Evolutionary conservation across 2,329 filamentous ascomycete genomes (phyloP).

Genomic region (Zymoseptoria brevis): DNA sequence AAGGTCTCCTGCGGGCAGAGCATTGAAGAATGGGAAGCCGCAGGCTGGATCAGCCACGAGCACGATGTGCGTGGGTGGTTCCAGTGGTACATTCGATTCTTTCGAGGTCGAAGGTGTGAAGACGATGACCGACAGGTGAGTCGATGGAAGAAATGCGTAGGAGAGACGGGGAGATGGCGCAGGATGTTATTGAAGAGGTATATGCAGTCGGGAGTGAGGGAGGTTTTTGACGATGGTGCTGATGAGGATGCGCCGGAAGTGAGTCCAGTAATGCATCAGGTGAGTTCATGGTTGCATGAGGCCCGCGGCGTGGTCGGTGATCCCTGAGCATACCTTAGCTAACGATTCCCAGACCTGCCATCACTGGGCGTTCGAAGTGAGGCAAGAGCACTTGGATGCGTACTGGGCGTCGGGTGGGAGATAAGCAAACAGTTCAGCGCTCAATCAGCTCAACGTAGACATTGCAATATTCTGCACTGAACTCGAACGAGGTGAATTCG

Average conservation of each 20-base stretch:
- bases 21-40: slow-evolving; percentile 49
- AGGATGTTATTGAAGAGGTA: slow-evolving; percentile 47
- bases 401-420: slow-evolving; percentile 33
- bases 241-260: slow-evolving; percentile 38
- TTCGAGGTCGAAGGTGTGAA: slow-evolving; percentile 42
- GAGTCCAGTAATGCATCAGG: slow-evolving; percentile 46
- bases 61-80: slow-evolving; percentile 50
- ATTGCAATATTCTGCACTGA: not conserved
- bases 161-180: slow-evolving; percentile 45
- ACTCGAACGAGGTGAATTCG: not conserved
- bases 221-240: slow-evolving; percentile 41
- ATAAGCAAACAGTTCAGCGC: slow-evolving; percentile 1
- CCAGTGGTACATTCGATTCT: slow-evolving; percentile 51
- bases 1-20: slow-evolving; percentile 46
- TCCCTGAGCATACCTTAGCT: too few species aligned
- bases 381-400: slow-evolving; percentile 43
- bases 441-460: not conserved
- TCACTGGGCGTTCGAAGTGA: slow-evolving; percentile 49
- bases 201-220: slow-evolving; percentile 38
- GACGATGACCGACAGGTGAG: slow-evolving; percentile 47
- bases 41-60: slow-evolving; percentile 48
- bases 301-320: too few species aligned
- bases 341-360: slow-evolving; percentile 40
- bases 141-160: slow-evolving; percentile 47
- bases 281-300: too few species aligned